A percentile compares a stretch with the other conserved stretches of the same genome.
Evolutionary conservation across 2,329 filamentous ascomycete species (phyloP).

Genomic region (Herpotrichia juniperi): DNA sequence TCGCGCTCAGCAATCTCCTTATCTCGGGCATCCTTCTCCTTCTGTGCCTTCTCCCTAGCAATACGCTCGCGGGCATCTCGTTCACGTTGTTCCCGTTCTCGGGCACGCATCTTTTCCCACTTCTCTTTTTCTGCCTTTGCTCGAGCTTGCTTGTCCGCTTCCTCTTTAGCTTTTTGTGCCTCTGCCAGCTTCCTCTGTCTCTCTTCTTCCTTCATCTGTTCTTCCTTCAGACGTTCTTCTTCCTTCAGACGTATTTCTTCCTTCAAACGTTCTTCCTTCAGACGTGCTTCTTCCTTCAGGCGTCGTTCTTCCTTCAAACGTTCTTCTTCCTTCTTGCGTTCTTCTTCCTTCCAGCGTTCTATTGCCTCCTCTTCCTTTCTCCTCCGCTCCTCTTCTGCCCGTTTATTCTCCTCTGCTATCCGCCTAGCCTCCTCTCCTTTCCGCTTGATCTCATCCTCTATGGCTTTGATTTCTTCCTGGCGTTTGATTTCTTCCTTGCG

Average conservation of each 20-base stretch:
- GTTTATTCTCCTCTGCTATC: conserved; percentile 38
- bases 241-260: conserved; percentile 61
- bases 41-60: conserved; percentile 46
- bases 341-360: conserved; percentile 72
- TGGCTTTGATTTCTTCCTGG: conserved; percentile 32
- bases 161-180: conserved; percentile 55
- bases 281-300: conserved; percentile 67
- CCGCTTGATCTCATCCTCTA: too few species aligned
- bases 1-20: conserved; percentile 48
- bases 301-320: neutral
- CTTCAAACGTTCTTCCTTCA: conserved; percentile 43
- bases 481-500: conserved; percentile 16
- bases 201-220: conserved; percentile 59
- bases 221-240: conserved; percentile 67
- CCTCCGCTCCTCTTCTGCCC: conserved; percentile 45
- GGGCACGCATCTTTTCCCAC: conserved; percentile 56
- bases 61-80: conserved; percentile 55
- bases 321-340: conserved; percentile 50
- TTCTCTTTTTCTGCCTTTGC: conserved; percentile 57
- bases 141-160: conserved; percentile 52
- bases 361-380: conserved; percentile 58
- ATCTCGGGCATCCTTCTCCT: conserved; percentile 49
- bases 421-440: conserved; percentile 12
- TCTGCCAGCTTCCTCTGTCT: conserved; percentile 28
- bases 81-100: conserved; percentile 56